phyloP scores from a whole-genome alignment of 2,329 filamentous ascomycete genomes.

The Escovopsis sp. region DNA sequence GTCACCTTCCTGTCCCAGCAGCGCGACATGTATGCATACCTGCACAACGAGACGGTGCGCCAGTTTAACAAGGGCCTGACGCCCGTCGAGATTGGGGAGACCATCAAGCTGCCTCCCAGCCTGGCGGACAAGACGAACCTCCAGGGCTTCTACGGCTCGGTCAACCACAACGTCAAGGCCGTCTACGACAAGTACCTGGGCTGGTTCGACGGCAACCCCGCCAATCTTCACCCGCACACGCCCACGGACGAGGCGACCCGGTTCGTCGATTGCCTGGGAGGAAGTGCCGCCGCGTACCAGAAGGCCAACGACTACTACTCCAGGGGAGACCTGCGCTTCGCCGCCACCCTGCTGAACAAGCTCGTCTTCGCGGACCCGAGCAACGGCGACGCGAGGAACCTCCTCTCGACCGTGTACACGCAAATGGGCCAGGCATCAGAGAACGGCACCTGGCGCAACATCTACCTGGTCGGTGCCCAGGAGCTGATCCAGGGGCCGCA shows the following conservation, averaged over 20 bases:
- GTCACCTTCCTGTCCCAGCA: conserved; percentile 17
- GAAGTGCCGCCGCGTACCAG: conserved; percentile 14
- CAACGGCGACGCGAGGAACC: conserved; percentile 6
- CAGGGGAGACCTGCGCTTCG: conserved; percentile 22
- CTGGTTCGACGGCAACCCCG: conserved; percentile 7
- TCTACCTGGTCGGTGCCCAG: conserved; percentile 5
- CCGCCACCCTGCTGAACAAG: conserved; percentile 23
- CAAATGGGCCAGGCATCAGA: background rate
- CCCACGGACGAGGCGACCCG: conserved; percentile 15
- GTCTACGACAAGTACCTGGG: conserved; percentile 6
- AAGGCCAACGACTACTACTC: conserved; percentile 16
- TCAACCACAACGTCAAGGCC: conserved; percentile 22
- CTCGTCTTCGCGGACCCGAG: conserved; percentile 16
- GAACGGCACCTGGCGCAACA: conserved; percentile 1
- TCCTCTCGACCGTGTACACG: conserved; percentile 17
- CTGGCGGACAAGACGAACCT: conserved; percentile 14
- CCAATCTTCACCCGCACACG: conserved; percentile 2
- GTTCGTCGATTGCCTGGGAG: conserved; percentile 24
- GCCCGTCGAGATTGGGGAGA: conserved; percentile 25
- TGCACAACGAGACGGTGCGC: conserved; percentile 26
- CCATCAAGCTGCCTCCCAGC: conserved; percentile 17
- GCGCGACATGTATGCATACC: conserved; percentile 24
- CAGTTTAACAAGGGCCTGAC: conserved; percentile 22
- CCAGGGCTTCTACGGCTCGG: conserved; percentile 19
- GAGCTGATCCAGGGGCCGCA: conserved; percentile 12